Evolutionary conservation across 2,329 filamentous ascomycete genomes (phyloP), one percentile per base, ranked within the genome.

Genomic region (Cryphonectria naterciae): DNA sequence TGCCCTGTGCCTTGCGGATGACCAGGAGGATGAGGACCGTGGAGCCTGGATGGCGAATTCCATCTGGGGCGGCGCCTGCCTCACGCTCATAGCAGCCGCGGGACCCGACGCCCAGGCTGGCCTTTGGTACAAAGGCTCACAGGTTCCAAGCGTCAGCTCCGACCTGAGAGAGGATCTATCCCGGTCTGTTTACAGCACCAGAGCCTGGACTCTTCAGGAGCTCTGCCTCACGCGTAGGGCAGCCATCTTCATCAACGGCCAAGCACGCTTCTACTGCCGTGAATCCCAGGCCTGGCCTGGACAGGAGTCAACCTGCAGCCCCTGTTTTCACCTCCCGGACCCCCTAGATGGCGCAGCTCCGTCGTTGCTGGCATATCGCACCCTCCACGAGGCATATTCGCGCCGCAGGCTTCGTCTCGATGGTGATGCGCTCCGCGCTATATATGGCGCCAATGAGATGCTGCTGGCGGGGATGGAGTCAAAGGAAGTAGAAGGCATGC

Each of bases 1-100:
- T 58, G 35, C 52, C 35, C 65, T 67, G 32, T 67, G 65, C 35
- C 49, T 67, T 37, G 32, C 37, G 37, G 56, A 68, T n/a, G 66
- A 68, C n/a, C 25, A 22, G 22, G 54, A 60, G 19, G 66, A 68
- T 17, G 11, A 61, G 7, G 56, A 61, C 25, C 17, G n/a, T 3
- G 65, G 65, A 37, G 56, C 49, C n/a, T 35, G 32, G 32, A 35
- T 25, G 32, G 37, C 37, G 32, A 56, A 39, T 2, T 67, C 54
- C 46, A 54, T 67, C 49, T 67, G 28, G 37, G 35, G 56, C 25
- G 25, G 8, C 7, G 54, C 65, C 35, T 37, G 28, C 46, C 43
- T 67, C 39, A 61, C 65, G 22, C 52, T 61, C 7, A 54, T 60
- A n/a, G 65, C 65, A 22, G 65, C 52, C 25, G 58, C 54, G 10